A percentile compares a stretch with the other conserved stretches of the same genome.
These are phyloP conservation scores for Beta corolliflora DNA, from an alignment of 179 eudicot species.

Conservation along the genomic window DNA sequence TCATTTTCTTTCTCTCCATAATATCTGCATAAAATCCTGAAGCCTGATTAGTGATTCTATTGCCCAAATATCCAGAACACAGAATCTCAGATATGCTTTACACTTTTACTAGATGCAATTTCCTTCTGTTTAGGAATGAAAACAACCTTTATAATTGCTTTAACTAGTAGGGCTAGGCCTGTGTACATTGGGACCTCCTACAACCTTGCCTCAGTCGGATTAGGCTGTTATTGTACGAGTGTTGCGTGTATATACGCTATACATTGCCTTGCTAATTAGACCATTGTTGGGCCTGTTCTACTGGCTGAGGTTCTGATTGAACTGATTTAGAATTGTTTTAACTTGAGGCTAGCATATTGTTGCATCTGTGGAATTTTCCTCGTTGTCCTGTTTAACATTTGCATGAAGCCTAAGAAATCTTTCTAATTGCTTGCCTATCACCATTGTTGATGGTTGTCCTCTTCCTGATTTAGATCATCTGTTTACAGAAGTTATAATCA, in stretches of 20 bases:
- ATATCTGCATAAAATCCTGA: neutral
- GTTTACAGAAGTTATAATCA: neutral
- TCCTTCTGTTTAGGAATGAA: neutral
- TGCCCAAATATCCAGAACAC: neutral
- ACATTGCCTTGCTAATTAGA: neutral
- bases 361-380: neutral
- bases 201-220: neutral
- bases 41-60: neutral
- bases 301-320: neutral
- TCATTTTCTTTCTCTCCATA: neutral
- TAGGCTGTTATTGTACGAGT: neutral
- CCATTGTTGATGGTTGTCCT: neutral
- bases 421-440: neutral
- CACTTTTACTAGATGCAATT: neutral
- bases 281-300: conserved; percentile 1
- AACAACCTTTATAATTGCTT: neutral
- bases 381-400: neutral
- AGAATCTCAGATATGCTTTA: neutral
- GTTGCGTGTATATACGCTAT: neutral
- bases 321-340: neutral
- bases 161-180: neutral
- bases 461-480: neutral
- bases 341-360: neutral
- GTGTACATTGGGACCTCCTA: neutral
- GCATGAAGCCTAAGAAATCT: neutral